Conservation (phyloP, 441 rosid genomes). For the Erodium chrysanthum region DNA sequence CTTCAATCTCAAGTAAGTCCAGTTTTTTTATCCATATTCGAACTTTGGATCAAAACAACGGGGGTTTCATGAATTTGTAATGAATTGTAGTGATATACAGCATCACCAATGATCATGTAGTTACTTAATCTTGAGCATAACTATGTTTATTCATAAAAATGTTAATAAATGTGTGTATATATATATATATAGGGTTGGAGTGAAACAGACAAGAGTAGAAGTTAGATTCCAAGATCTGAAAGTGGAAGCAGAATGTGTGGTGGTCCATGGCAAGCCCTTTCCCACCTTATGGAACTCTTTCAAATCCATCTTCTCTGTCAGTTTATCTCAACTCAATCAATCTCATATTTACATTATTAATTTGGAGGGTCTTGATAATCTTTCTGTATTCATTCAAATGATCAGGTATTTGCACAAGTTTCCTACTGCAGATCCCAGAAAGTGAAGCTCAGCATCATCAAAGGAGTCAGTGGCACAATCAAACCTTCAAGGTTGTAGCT, state of each 20-base stretch:
- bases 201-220: conserved; percentile 39
- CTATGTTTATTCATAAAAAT: too few species aligned
- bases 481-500: conserved; percentile 38
- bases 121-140: too few species aligned
- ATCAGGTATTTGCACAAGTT: conserved; percentile 23
- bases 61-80: too few species aligned
- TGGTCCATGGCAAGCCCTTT: conserved; percentile 15
- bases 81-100: not conserved
- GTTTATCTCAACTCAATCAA: conserved; percentile 9
- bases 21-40: too few species aligned
- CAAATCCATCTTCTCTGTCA: conserved; percentile 25
- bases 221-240: conserved; percentile 37
- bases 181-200: conserved; percentile 34
- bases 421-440: conserved; percentile 19
- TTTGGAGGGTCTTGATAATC: not conserved
- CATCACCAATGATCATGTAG: too few species aligned
- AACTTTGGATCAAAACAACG: too few species aligned
- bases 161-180: too few species aligned
- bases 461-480: conserved; percentile 36
- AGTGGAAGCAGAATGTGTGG: conserved; percentile 41
- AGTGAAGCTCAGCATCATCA: conserved; percentile 34
- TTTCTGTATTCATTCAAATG: conserved; percentile 1
- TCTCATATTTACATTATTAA: not conserved
- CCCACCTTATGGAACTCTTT: conserved; percentile 45
- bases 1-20: too few species aligned